Percentiles rank a stretch among this genome's conserved stretches.
Evolutionary conservation across 352 stramenopile species (phyloP).

Genomic region (Globisporangium acanthophoron): DNA sequence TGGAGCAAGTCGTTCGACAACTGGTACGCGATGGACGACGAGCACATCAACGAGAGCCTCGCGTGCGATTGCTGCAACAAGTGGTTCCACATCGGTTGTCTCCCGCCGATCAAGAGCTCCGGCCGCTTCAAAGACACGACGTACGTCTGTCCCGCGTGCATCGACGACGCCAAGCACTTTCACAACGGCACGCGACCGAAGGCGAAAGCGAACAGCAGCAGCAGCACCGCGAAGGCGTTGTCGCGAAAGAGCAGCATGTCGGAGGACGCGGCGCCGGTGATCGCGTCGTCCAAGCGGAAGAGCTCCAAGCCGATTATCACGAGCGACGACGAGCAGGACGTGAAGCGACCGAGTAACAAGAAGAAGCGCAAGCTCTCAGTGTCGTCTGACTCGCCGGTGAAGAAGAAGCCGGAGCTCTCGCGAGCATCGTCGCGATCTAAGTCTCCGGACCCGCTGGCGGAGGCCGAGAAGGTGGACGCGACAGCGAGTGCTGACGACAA

Average conservation of each 20-base stretch:
- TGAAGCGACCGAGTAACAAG: conserved; percentile 14
- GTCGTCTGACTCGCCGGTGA: conserved; percentile 14
- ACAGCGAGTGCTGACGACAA: neutral
- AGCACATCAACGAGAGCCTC: conserved; percentile 86
- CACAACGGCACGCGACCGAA: conserved; percentile 58
- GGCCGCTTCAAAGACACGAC: conserved; percentile 82
- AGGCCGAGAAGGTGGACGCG: neutral
- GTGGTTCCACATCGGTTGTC: conserved; percentile 85
- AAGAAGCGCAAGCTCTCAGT: conserved; percentile 44
- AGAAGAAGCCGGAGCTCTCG: conserved; percentile 17
- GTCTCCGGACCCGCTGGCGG: conserved; percentile 1
- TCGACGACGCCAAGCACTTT: conserved; percentile 68
- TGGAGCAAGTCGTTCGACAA: conserved; percentile 88
- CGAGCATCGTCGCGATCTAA: conserved; percentile 7
- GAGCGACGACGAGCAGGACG: conserved; percentile 28
- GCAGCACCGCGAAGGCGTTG: conserved; percentile 8
- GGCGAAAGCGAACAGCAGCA: conserved; percentile 25
- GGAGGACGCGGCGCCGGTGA: conserved; percentile 6
- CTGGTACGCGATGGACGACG: conserved; percentile 88
- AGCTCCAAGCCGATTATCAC: conserved; percentile 23
- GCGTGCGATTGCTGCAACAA: conserved; percentile 86
- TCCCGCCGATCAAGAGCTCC: conserved; percentile 81
- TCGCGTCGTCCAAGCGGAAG: conserved; percentile 18
- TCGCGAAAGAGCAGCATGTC: conserved; percentile 17
- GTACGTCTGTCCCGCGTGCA: conserved; percentile 79